Conservation (phyloP, 2,329 filamentous ascomycete genomes). For the Furcasterigmium sp. region DNA sequence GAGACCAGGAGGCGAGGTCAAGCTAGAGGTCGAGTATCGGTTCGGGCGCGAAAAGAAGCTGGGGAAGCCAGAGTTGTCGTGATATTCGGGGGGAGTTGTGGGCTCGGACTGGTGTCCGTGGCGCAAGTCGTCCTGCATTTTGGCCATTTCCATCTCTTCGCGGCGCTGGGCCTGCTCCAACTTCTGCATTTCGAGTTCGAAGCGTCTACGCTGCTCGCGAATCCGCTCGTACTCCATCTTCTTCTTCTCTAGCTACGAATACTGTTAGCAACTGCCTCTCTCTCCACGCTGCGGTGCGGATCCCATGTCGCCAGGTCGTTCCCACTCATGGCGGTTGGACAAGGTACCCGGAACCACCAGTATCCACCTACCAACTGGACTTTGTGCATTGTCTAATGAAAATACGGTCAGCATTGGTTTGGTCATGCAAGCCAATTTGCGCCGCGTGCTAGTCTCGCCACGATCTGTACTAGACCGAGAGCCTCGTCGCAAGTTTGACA, state of each 20-base stretch:
- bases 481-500: too few relatives aligned
- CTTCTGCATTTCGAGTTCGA: slow-evolving; percentile 88
- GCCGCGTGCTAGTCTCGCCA: too few relatives aligned
- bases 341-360: neutral
- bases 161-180: slow-evolving; percentile 79
- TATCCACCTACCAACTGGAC: slow-evolving; percentile 66
- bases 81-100: slow-evolving; percentile 91
- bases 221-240: slow-evolving; percentile 88
- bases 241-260: slow-evolving; percentile 79
- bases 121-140: slow-evolving; percentile 75
- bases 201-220: slow-evolving; percentile 80
- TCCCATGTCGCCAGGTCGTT: neutral
- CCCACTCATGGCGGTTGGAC: neutral
- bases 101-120: slow-evolving; percentile 85
- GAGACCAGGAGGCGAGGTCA: slow-evolving; percentile 74
- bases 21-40: slow-evolving; percentile 82
- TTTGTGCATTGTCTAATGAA: slow-evolving; percentile 58
- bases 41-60: slow-evolving; percentile 78
- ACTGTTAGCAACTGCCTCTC: slow-evolving; percentile 25
- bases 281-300: neutral
- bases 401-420: too few relatives aligned
- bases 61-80: slow-evolving; percentile 70
- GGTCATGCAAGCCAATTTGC: too few relatives aligned
- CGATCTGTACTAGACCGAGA: too few relatives aligned
- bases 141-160: slow-evolving; percentile 77